Evolutionary conservation across 2,329 filamentous ascomycete genomes (phyloP).

Genomic region (Penicillium sp.): DNA sequence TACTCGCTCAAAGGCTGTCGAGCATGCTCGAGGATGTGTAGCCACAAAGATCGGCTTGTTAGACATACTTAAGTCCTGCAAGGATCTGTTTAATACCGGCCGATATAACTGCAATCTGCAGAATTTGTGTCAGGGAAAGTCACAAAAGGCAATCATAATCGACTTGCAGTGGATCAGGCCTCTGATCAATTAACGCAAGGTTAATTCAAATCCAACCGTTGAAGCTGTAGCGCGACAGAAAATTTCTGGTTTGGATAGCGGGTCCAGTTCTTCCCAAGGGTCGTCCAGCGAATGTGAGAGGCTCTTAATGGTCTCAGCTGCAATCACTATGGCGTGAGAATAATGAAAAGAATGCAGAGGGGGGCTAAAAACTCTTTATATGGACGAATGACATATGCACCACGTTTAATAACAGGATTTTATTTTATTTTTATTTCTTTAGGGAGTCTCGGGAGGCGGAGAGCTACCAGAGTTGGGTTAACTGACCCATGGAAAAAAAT

Average conservation of each 20-base stretch:
- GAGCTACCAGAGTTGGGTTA: constrained; percentile 4
- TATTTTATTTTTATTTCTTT: not conserved
- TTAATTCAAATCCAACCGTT: constrained; percentile 1
- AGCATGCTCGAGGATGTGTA: constrained; percentile 92
- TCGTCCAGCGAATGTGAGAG: constrained; percentile 14
- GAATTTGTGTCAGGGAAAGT: not conserved
- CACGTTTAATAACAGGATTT: not conserved
- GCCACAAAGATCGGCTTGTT: constrained; percentile 84
- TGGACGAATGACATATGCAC: constrained; percentile 3
- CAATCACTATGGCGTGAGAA: constrained; percentile 21
- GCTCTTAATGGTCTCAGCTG: constrained; percentile 14
- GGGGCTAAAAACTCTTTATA: constrained; percentile 15
- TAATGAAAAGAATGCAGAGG: not conserved
- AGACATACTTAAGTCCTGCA: constrained; percentile 56
- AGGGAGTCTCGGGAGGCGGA: constrained; percentile 4
- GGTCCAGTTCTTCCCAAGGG: not conserved
- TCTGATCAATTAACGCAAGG: constrained; percentile 5
- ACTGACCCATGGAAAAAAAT: not conserved
- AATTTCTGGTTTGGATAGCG: constrained; percentile 3
- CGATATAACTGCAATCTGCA: constrained; percentile 2
- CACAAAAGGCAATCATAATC: constrained; percentile 15
- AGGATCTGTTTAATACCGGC: not conserved
- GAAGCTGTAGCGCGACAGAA: not conserved
- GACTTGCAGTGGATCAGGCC: constrained; percentile 15
- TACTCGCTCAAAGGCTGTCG: constrained; percentile 94